Conservation (phyloP, 2,329 filamentous ascomycete species). For the Plectosphaerella plurivora region DNA sequence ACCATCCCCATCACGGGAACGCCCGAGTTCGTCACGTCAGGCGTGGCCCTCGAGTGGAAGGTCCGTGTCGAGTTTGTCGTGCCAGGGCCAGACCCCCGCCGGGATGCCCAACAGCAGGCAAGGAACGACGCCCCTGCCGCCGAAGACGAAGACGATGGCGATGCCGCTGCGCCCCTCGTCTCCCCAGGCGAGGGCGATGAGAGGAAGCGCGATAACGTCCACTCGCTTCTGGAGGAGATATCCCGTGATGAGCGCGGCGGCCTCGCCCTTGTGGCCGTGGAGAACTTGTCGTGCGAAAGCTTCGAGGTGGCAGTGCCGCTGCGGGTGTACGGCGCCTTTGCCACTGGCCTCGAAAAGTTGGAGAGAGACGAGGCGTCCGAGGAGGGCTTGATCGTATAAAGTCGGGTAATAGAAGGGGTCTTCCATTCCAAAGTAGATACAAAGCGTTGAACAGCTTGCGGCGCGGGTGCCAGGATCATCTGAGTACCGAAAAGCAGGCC, state of each 20-base stretch:
- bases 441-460: no score
- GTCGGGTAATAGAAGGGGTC: no score
- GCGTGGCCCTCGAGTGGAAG: conserved; percentile 83
- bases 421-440: no score
- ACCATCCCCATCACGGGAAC: conserved; percentile 81
- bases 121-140: not conserved
- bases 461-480: no score
- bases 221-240: conserved; percentile 71
- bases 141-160: conserved; percentile 15
- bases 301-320: conserved; percentile 87
- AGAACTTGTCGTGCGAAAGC: conserved; percentile 77
- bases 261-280: conserved; percentile 68
- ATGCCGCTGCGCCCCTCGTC: not conserved
- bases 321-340: conserved; percentile 68
- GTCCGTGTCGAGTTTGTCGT: conserved; percentile 91
- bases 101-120: conserved; percentile 5
- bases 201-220: conserved; percentile 17
- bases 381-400: conserved; percentile 36
- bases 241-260: conserved; percentile 74
- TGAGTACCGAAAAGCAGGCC: no score
- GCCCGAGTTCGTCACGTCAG: conserved; percentile 88
- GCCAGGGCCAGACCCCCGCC: conserved; percentile 39
- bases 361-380: conserved; percentile 51
- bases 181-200: conserved; percentile 8
- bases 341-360: conserved; percentile 50